Percentiles rank a stretch among this genome's conserved stretches.
Conservation (phyloP, 169 alveolate genomes). For the Babesia gibsoni region DNA sequence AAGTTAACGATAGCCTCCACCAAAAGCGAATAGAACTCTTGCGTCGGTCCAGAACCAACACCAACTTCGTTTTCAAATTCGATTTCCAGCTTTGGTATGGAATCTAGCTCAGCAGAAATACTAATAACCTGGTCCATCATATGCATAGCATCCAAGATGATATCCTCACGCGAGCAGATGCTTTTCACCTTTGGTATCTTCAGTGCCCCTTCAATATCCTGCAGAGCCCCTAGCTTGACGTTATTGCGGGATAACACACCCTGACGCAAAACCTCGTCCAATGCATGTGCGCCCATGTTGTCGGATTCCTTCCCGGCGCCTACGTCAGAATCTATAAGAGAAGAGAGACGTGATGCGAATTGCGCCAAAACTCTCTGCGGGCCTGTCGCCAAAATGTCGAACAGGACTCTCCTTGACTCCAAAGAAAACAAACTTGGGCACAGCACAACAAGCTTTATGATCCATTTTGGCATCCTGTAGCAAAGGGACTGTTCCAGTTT, state of each 20-base stretch:
- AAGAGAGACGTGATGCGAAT: conserved; percentile 3
- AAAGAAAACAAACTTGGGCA: conserved; percentile 48
- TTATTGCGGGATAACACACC: not conserved
- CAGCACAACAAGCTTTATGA: not conserved
- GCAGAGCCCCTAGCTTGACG: not conserved
- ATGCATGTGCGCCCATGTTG: not conserved
- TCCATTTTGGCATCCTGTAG: conserved; percentile 29
- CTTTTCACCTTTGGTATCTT: conserved; percentile 25
- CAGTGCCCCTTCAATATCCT: conserved; percentile 13
- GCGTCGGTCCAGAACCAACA: conserved; percentile 74
- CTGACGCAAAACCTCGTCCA: conserved; percentile 47
- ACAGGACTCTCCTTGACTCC: conserved; percentile 19
- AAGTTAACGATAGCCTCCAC: conserved; percentile 38
- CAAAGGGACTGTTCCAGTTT: conserved; percentile 17
- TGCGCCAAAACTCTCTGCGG: conserved; percentile 20
- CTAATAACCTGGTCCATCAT: conserved; percentile 21
- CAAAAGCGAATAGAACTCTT: conserved; percentile 66
- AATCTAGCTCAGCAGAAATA: not conserved
- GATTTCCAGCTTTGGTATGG: conserved; percentile 36
- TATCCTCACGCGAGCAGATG: not conserved
- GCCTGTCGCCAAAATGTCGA: conserved; percentile 17
- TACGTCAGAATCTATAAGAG: not conserved
- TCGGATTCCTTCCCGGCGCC: not conserved
- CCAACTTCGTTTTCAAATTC: conserved; percentile 70
- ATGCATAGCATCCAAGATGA: conserved; percentile 18